Conservation (phyloP, 179 eudicot species). For the Beta lomatogona region DNA sequence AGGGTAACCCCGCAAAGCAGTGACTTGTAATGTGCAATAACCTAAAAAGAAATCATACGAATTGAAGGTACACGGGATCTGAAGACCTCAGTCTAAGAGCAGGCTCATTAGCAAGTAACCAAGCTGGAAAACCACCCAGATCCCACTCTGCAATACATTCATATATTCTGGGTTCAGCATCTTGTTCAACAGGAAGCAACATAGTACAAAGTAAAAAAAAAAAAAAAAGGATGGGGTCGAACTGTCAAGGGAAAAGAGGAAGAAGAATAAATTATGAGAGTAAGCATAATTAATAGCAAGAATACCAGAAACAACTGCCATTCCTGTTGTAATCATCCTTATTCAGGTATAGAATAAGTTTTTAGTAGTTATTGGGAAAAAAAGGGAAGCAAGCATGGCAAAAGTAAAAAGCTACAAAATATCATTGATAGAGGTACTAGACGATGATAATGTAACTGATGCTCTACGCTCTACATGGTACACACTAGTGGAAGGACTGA, state of each 20-base stretch:
- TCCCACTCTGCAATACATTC: slow-evolving; percentile 83
- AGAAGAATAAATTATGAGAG: background rate
- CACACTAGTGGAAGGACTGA: background rate
- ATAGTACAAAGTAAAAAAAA: background rate
- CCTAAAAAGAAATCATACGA: slow-evolving; percentile 45
- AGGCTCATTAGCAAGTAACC: slow-evolving; percentile 85
- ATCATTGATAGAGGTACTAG: background rate
- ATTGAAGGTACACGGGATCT: slow-evolving; percentile 66
- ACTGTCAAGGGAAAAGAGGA: background rate
- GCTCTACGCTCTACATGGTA: background rate
- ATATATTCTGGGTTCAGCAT: slow-evolving; percentile 15
- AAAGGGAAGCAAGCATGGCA: background rate
- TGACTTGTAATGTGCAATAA: background rate
- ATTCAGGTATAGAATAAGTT: too few relatives aligned
- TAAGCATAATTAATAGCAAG: background rate
- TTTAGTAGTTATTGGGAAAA: too few relatives aligned
- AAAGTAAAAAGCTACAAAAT: background rate
- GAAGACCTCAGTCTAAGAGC: slow-evolving; percentile 81
- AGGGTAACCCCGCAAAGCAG: background rate
- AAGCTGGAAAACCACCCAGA: slow-evolving; percentile 96
- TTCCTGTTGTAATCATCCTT: background rate
- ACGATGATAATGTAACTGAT: background rate
- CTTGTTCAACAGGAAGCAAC: background rate
- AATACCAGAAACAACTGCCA: background rate
- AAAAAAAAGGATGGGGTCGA: background rate